Percentiles rank a stretch among this genome's conserved stretches.
Evolutionary conservation across 208 protist species (phyloP).

Genomic region (Entamoeba moshkovskii): DNA sequence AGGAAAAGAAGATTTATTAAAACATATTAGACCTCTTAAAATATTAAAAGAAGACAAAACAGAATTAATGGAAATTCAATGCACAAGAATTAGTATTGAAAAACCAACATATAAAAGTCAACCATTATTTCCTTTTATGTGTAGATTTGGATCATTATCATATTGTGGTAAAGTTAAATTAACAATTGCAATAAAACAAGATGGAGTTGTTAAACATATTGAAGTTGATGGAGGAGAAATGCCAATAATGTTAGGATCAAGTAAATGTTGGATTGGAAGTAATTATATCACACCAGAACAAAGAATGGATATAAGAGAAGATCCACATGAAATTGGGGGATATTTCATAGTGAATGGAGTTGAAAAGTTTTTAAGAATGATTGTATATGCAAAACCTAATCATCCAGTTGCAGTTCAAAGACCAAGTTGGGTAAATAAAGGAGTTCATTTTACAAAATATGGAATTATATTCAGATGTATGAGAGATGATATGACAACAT

Average conservation of each 20-base stretch:
- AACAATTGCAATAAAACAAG: not conserved
- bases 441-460: constrained; percentile 72
- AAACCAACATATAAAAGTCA: not conserved
- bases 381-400: constrained; percentile 78
- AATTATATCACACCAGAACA: constrained; percentile 31
- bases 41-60: not conserved
- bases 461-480: constrained; percentile 78
- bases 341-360: constrained; percentile 94
- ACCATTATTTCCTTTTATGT: not conserved
- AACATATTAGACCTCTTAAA: not conserved
- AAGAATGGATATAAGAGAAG: constrained; percentile 50
- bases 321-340: constrained; percentile 81
- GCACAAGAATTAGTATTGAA: not conserved
- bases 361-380: constrained; percentile 82
- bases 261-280: not conserved
- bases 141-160: not conserved
- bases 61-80: not conserved
- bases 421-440: constrained; percentile 64
- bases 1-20: not conserved
- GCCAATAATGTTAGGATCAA: not conserved
- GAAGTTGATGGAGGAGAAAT: not conserved
- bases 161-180: not conserved
- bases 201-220: not conserved
- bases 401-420: constrained; percentile 47
- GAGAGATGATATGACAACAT: constrained; percentile 63